These are phyloP conservation scores for Populus alba DNA, from an alignment of 345 rosid species.

Conservation along the genomic window DNA sequence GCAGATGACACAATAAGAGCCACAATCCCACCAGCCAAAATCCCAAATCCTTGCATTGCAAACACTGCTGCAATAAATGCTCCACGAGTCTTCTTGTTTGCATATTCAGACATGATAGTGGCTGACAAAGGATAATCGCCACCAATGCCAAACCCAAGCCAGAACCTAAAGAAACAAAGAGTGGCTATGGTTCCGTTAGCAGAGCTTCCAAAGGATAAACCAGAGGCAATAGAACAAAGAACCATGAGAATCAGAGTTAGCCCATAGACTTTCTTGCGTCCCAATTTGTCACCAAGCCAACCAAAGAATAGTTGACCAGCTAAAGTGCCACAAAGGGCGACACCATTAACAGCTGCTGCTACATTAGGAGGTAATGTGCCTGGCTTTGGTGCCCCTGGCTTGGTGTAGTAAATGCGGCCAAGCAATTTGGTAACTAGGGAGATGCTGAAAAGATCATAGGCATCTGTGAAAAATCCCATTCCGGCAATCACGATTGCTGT, in stretches of 20 bases:
- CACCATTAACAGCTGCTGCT: constrained; percentile 24
- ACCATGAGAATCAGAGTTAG: constrained; percentile 28
- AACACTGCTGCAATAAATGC: constrained; percentile 31
- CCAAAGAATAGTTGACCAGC: constrained; percentile 30
- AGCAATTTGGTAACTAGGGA: constrained; percentile 24
- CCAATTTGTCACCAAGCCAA: constrained; percentile 34
- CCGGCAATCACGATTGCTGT: constrained; percentile 27
- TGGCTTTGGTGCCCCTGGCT: constrained; percentile 2
- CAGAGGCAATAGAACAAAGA: constrained; percentile 21
- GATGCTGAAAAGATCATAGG: constrained; percentile 26
- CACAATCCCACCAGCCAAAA: constrained; percentile 28
- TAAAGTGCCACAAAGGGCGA: constrained; percentile 24
- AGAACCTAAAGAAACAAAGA: constrained; percentile 32
- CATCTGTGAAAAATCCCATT: constrained; percentile 35
- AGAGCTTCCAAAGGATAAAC: constrained; percentile 17
- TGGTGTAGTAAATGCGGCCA: constrained; percentile 23
- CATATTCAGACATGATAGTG: constrained; percentile 34
- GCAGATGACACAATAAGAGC: constrained; percentile 14
- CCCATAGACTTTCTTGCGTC: constrained; percentile 30
- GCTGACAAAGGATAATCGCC: constrained; percentile 32
- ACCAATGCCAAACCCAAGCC: constrained; percentile 35
- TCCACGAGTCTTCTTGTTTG: constrained; percentile 30
- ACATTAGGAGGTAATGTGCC: constrained; percentile 15
- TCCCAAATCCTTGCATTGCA: constrained; percentile 36
- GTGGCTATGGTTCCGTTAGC: neutral